These are phyloP conservation scores for Vararia minispora DNA, from an alignment of 768 basidiomycete genomes.

Conservation along the genomic window DNA sequence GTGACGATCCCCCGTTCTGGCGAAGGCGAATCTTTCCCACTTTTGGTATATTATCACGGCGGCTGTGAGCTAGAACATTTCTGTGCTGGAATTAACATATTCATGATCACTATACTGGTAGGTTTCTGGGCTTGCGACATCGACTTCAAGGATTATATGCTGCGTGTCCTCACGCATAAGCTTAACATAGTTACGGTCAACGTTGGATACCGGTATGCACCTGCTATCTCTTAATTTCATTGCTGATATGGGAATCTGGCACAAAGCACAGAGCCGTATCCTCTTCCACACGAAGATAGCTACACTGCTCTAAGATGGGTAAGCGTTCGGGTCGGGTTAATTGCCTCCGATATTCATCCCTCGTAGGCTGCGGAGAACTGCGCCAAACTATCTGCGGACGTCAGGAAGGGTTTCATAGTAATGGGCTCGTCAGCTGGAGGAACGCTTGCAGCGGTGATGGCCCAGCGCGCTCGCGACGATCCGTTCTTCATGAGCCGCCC, in stretches of 20 bases:
- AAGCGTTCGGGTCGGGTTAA: too few relatives aligned
- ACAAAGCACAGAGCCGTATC: too few relatives aligned
- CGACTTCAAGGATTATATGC: slow-evolving; percentile 11
- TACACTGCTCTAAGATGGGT: slow-evolving; percentile 18
- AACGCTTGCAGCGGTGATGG: background rate
- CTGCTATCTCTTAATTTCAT: background rate
- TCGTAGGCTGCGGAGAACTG: slow-evolving; percentile 2
- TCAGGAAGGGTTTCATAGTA: slow-evolving; percentile 1
- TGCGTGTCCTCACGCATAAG: slow-evolving; percentile 9
- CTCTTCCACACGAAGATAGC: slow-evolving; percentile 13
- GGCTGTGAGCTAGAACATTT: too few relatives aligned
- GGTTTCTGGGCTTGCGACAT: slow-evolving; percentile 10
- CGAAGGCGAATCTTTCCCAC: slow-evolving; percentile 1
- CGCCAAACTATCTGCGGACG: background rate
- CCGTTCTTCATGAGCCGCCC: slow-evolving; percentile 9
- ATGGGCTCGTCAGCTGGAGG: slow-evolving; percentile 1
- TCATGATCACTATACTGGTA: too few relatives aligned
- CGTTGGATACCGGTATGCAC: slow-evolving; percentile 8
- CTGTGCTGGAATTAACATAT: too few relatives aligned
- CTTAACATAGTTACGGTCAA: slow-evolving; percentile 8
- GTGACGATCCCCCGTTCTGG: slow-evolving; percentile 1
- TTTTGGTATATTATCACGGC: slow-evolving; percentile 9
- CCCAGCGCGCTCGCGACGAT: slow-evolving; percentile 1
- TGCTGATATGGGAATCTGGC: too few relatives aligned
- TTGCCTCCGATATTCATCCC: too few relatives aligned